Evolutionary conservation across 139 green algal species (phyloP).

Genomic region (Ettlia oleoabundans): DNA sequence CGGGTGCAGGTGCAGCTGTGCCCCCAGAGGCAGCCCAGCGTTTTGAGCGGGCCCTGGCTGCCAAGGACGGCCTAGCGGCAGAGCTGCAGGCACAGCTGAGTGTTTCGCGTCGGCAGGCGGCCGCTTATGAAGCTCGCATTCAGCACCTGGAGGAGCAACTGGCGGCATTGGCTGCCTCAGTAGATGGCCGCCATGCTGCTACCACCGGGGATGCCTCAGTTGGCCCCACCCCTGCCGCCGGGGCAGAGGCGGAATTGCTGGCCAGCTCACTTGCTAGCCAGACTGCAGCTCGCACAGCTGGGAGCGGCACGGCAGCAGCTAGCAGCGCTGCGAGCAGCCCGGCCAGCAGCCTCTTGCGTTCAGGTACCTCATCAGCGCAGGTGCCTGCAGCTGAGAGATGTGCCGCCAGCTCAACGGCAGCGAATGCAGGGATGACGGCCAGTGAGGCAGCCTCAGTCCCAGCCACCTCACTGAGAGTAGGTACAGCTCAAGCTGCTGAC

Average conservation of each 20-base stretch:
- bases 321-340: neutral
- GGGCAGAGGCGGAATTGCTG: neutral
- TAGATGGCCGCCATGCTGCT: neutral
- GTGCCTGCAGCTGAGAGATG: neutral
- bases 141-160: constrained; percentile 39
- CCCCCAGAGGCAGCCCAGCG: constrained; percentile 3
- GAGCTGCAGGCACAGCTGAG: constrained; percentile 41
- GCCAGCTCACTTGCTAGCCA: too few relatives aligned
- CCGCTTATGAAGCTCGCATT: constrained; percentile 47
- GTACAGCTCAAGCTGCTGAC: too few relatives aligned
- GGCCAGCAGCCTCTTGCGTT: neutral
- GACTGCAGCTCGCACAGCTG: neutral
- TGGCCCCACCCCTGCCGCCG: neutral
- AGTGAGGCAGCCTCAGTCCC: too few relatives aligned
- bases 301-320: neutral
- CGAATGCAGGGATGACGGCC: too few relatives aligned
- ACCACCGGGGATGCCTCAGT: neutral
- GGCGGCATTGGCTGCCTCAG: constrained; percentile 3
- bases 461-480: too few relatives aligned
- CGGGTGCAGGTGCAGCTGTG: neutral
- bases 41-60: constrained; percentile 59
- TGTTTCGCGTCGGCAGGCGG: constrained; percentile 2
- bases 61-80: constrained; percentile 59
- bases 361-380: neutral
- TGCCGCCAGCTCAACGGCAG: neutral